Evolutionary conservation across 2,329 filamentous ascomycete species (phyloP).

Genomic region (Fusarium transvaalense): DNA sequence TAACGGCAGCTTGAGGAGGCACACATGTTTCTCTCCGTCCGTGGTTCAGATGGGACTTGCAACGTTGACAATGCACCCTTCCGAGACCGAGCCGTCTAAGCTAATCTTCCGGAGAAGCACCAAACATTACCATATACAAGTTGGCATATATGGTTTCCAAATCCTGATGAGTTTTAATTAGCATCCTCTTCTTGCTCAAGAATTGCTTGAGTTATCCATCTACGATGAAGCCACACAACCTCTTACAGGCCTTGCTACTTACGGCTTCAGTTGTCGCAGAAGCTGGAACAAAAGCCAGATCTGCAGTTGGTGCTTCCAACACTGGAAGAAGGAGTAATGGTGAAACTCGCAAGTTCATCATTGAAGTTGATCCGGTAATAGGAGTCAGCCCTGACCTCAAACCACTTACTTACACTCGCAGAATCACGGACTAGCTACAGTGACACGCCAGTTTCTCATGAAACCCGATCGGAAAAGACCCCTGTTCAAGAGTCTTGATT

Average conservation of each 20-base stretch:
- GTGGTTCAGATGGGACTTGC: slow-evolving; percentile 23
- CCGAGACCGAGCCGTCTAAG: slow-evolving; percentile 36
- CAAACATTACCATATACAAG: neutral
- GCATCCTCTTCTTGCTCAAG: neutral
- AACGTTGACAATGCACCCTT: slow-evolving; percentile 34
- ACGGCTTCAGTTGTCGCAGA: slow-evolving; percentile 18
- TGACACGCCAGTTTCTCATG: slow-evolving; percentile 44
- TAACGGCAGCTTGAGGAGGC: slow-evolving; percentile 18
- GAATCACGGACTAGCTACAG: slow-evolving; percentile 24
- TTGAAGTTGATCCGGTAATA: slow-evolving; percentile 47
- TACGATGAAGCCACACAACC: slow-evolving; percentile 37
- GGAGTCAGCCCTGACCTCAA: slow-evolving; percentile 3
- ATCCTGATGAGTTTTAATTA: neutral
- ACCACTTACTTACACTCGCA: slow-evolving; percentile 30
- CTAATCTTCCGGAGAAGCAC: slow-evolving; percentile 45
- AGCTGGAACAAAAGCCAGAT: slow-evolving; percentile 14
- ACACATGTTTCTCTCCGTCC: slow-evolving; percentile 27
- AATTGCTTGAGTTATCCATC: neutral
- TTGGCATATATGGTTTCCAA: slow-evolving; percentile 15
- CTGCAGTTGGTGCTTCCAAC: neutral
- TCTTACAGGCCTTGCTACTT: slow-evolving; percentile 32
- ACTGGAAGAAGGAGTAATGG: slow-evolving; percentile 14
- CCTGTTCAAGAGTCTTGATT: slow-evolving; percentile 51
- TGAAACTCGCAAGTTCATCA: slow-evolving; percentile 43
- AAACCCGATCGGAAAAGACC: slow-evolving; percentile 27